A percentile compares a stretch with the other conserved stretches of the same genome.
Conservation (phyloP, 441 rosid genomes). For the Populus trichocarpa region DNA sequence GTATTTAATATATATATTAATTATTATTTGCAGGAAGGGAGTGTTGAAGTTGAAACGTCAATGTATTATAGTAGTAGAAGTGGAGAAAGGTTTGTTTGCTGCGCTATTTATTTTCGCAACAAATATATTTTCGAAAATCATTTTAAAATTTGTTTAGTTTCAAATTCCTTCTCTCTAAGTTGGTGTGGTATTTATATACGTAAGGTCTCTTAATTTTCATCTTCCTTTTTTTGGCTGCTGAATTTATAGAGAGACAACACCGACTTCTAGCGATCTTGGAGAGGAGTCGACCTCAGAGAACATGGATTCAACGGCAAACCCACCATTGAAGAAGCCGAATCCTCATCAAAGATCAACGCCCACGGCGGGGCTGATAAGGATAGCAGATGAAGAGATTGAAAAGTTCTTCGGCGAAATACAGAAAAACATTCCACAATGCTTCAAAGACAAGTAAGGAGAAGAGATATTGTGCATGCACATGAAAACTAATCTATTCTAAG, state of each 20-base stretch:
- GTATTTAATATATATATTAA: slow-evolving; percentile 18
- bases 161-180: slow-evolving; percentile 1
- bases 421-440: slow-evolving; percentile 39
- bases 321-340: slow-evolving; percentile 27
- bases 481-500: not conserved
- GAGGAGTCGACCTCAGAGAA: slow-evolving; percentile 27
- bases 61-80: slow-evolving; percentile 31
- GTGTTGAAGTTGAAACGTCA: slow-evolving; percentile 56
- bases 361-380: slow-evolving; percentile 33
- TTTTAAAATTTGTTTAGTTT: slow-evolving; percentile 16
- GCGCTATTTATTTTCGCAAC: not conserved
- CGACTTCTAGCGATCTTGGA: slow-evolving; percentile 37
- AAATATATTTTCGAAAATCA: slow-evolving; percentile 24
- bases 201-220: not conserved
- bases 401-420: slow-evolving; percentile 65
- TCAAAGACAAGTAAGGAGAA: slow-evolving; percentile 52
- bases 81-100: slow-evolving; percentile 35
- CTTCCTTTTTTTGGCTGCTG: not conserved
- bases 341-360: slow-evolving; percentile 31
- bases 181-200: not conserved
- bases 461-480: not conserved
- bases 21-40: slow-evolving; percentile 44
- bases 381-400: slow-evolving; percentile 52
- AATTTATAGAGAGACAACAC: slow-evolving; percentile 35
- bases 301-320: slow-evolving; percentile 31